Percentiles rank a stretch among this genome's conserved stretches.
These are phyloP conservation scores for Teratosphaeria pseudoeucalypti DNA, from an alignment of 2,329 filamentous ascomycete genomes.

Conservation along the genomic window DNA sequence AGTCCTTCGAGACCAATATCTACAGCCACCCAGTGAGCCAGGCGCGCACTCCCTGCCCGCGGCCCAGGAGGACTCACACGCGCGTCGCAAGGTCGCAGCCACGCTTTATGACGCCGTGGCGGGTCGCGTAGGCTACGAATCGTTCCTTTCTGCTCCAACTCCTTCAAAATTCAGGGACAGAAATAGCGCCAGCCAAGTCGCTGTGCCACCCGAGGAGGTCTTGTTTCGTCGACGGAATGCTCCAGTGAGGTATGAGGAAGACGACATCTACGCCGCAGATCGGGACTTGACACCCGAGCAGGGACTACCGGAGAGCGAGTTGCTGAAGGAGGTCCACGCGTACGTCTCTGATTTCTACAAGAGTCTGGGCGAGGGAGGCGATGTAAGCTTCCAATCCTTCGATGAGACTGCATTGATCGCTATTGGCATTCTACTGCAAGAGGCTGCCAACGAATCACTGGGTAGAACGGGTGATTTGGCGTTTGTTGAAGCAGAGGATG, in stretches of 20 bases:
- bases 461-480: conserved; percentile 59
- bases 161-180: conserved; percentile 20
- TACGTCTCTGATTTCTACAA: conserved; percentile 59
- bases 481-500: conserved; percentile 51
- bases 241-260: conserved; percentile 57
- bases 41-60: neutral
- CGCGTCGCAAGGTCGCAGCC: conserved; percentile 1
- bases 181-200: conserved; percentile 19
- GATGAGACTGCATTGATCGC: conserved; percentile 70
- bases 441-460: conserved; percentile 51
- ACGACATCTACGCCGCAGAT: conserved; percentile 60
- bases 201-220: conserved; percentile 57
- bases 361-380: conserved; percentile 12
- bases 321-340: conserved; percentile 57
- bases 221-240: conserved; percentile 57
- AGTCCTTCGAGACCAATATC: neutral
- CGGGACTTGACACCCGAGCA: conserved; percentile 41
- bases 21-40: neutral
- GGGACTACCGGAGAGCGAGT: conserved; percentile 55
- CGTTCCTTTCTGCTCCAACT: conserved; percentile 31
- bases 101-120: conserved; percentile 66
- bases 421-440: conserved; percentile 65
- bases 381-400: conserved; percentile 48
- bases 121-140: conserved; percentile 38
- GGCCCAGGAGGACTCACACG: neutral